These are phyloP conservation scores for Coemansia sp. DNA, from an alignment of 192 early-diverging fungal genomes.

Conservation along the genomic window DNA sequence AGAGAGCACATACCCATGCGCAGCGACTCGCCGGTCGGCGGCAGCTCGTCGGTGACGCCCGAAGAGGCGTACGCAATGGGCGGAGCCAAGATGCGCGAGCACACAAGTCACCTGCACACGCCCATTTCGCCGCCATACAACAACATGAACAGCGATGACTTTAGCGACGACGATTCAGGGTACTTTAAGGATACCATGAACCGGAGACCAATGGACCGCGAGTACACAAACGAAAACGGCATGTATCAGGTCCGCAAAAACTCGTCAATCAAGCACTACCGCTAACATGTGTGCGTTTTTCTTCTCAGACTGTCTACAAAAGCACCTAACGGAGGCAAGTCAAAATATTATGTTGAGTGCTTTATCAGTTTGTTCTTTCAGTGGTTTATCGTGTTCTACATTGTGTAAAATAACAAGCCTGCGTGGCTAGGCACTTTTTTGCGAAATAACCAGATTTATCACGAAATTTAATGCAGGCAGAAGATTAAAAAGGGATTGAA, in stretches of 20 bases:
- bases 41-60: background rate
- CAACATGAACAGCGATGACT: slow-evolving; percentile 6
- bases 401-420: too few species aligned
- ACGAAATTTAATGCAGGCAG: too few species aligned
- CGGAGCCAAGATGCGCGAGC: slow-evolving; percentile 5
- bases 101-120: slow-evolving; percentile 9
- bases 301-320: too few species aligned
- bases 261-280: slow-evolving; percentile 33
- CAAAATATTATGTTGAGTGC: too few species aligned
- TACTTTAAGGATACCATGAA: slow-evolving; percentile 33
- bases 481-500: background rate
- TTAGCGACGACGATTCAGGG: slow-evolving; percentile 28
- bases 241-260: slow-evolving; percentile 45
- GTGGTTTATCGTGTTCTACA: too few species aligned
- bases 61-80: slow-evolving; percentile 12
- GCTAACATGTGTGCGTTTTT: background rate
- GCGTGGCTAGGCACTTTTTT: too few species aligned
- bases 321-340: too few species aligned
- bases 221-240: slow-evolving; percentile 13
- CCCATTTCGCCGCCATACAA: slow-evolving; percentile 30
- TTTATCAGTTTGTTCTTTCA: too few species aligned
- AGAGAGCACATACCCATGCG: background rate
- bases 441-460: too few species aligned
- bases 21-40: slow-evolving; percentile 9
- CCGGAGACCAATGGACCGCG: slow-evolving; percentile 19